Evolutionary conservation across 2,329 filamentous ascomycete genomes (phyloP).

Genomic region (Spiromastix sp.): DNA sequence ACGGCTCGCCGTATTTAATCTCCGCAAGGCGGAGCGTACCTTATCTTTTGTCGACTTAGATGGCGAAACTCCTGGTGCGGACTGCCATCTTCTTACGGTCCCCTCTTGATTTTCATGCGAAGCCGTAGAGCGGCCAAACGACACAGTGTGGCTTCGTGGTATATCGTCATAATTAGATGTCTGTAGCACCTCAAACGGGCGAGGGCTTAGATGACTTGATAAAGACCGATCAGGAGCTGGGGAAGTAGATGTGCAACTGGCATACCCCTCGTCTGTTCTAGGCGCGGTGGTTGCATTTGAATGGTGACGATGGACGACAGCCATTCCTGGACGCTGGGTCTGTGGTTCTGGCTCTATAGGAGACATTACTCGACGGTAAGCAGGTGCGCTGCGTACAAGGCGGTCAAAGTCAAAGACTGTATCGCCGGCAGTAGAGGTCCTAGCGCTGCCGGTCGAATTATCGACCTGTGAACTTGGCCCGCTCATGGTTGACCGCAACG

Average conservation of each 20-base stretch:
- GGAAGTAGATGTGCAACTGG: slow-evolving; percentile 12
- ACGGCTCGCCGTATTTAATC: slow-evolving; percentile 6
- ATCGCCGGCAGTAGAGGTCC: slow-evolving; percentile 20
- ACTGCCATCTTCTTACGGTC: slow-evolving; percentile 2
- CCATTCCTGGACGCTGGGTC: slow-evolving; percentile 1
- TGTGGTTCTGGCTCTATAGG: slow-evolving; percentile 9
- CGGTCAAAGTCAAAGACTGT: slow-evolving; percentile 25
- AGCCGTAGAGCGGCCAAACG: background rate
- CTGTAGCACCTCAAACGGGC: background rate
- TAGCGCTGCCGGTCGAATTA: slow-evolving; percentile 18
- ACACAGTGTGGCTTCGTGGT: background rate
- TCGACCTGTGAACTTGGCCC: slow-evolving; percentile 17
- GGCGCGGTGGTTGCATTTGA: slow-evolving; percentile 13
- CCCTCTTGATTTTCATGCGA: background rate
- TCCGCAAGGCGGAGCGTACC: slow-evolving; percentile 4
- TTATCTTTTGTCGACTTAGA: slow-evolving; percentile 6
- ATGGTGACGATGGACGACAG: slow-evolving; percentile 4
- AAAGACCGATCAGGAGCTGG: slow-evolving; percentile 9
- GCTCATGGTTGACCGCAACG: slow-evolving; percentile 21
- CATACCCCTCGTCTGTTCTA: slow-evolving; percentile 20
- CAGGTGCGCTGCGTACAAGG: slow-evolving; percentile 16
- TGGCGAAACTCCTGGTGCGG: background rate
- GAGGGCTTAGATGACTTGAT: slow-evolving; percentile 5
- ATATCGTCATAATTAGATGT: background rate
- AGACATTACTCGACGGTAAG: slow-evolving; percentile 17